Conservation (phyloP, 352 stramenopile species). For the Blastocystis sp. region DNA sequence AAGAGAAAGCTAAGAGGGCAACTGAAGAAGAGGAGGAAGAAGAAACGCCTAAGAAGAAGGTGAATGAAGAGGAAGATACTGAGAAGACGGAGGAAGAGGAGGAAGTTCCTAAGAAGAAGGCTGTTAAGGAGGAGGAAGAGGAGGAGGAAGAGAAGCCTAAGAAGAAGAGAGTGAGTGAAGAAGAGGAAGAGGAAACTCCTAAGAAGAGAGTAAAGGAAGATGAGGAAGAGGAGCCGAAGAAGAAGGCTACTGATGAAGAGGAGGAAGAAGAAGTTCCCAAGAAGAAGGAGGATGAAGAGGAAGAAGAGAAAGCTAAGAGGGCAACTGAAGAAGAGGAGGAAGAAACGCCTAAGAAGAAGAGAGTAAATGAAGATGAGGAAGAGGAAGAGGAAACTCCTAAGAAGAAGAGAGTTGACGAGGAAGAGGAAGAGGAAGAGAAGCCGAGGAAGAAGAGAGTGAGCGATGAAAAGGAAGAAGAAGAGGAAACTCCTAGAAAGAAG, state of each 20-base stretch:
- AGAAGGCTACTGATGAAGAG: no score
- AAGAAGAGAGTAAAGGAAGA: neutral
- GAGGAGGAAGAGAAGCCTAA: no score
- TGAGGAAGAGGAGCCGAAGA: neutral
- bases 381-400: neutral
- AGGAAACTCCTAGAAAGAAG: no score
- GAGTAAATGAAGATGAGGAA: neutral
- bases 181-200: neutral
- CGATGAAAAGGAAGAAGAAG: neutral
- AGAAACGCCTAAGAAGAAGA: no score
- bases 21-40: neutral
- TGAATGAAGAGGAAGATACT: no score
- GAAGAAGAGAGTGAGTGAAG: neutral
- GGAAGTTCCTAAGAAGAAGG: no score
- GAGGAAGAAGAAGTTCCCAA: neutral
- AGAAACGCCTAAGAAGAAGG: no score
- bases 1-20: neutral
- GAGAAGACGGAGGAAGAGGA: no score
- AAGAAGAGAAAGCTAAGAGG: constrained; percentile 31
- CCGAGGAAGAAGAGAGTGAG: neutral
- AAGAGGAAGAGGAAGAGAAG: no score
- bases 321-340: neutral
- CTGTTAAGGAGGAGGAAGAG: no score
- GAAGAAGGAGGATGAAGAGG: neutral
- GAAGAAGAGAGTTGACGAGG: no score